phyloP scores from a whole-genome alignment of 495 filamentous ascomycete species.

The Sordaria brevicollis region DNA sequence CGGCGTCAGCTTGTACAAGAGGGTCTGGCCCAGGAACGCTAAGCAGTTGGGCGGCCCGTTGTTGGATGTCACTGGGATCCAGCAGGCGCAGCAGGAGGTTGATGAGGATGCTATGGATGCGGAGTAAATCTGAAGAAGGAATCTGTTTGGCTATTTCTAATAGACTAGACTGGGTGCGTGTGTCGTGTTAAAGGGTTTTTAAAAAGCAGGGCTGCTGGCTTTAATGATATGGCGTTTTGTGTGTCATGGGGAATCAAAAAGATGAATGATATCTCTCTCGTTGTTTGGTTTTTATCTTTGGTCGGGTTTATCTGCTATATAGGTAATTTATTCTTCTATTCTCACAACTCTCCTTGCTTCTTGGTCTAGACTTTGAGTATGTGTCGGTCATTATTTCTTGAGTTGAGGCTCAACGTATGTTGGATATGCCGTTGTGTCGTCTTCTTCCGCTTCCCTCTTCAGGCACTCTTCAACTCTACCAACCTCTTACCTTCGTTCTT shows the following conservation, averaged over 20 bases:
- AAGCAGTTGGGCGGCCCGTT: conserved; percentile 36
- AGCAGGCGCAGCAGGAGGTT: not conserved
- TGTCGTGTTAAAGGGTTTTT: not conserved
- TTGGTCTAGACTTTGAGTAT: not conserved
- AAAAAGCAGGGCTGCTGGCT: not conserved
- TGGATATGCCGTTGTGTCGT: no score
- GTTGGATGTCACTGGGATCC: conserved; percentile 14
- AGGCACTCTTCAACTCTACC: no score
- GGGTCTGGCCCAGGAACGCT: conserved; percentile 73
- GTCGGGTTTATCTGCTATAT: not conserved
- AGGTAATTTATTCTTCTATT: not conserved
- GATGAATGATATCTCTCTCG: not conserved
- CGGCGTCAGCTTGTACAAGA: conserved; percentile 87
- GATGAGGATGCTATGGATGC: conserved; percentile 32
- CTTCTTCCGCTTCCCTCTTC: no score
- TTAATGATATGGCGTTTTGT: not conserved
- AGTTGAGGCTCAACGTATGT: no score
- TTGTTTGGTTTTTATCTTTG: not conserved
- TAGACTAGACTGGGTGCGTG: not conserved
- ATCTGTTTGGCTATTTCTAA: not conserved
- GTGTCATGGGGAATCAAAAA: not conserved
- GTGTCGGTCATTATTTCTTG: not conserved
- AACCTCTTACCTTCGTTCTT: no score
- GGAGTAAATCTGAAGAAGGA: conserved; percentile 8
- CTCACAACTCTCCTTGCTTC: not conserved